Conservation (phyloP, 768 basidiomycete genomes). For the Pulveroboletus frians region DNA sequence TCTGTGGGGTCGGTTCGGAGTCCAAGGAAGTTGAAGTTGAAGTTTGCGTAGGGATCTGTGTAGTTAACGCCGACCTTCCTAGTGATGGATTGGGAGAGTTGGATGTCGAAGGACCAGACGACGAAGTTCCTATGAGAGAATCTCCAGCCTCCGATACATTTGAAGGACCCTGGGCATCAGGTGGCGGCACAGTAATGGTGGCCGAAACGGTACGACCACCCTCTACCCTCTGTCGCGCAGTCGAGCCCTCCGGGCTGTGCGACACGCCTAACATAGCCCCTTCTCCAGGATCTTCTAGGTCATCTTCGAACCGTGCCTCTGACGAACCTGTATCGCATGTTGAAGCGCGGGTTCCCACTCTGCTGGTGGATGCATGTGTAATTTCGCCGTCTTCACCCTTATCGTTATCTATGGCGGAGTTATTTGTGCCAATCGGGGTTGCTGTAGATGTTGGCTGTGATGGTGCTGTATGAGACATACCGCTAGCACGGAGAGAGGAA, state of each 20-base stretch:
- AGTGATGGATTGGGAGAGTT: conserved; percentile 4
- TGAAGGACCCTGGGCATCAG: conserved; percentile 18
- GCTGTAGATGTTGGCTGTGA: conserved; percentile 12
- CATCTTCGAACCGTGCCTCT: conserved; percentile 3
- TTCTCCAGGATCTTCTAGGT: conserved; percentile 4
- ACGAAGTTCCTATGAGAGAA: conserved; percentile 13
- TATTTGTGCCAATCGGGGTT: neutral
- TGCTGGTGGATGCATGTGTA: conserved; percentile 1
- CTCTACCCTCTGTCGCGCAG: conserved; percentile 16
- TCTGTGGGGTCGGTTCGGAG: neutral
- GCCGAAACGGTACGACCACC: conserved; percentile 19
- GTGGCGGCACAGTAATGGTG: conserved; percentile 21
- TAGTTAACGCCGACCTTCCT: conserved; percentile 1
- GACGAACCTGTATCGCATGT: neutral
- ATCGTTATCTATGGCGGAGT: conserved; percentile 3
- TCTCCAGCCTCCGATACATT: conserved; percentile 14
- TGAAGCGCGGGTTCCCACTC: conserved; percentile 1
- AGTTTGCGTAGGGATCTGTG: conserved; percentile 1
- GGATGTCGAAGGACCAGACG: conserved; percentile 5
- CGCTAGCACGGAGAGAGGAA: conserved; percentile 4
- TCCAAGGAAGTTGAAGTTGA: conserved; percentile 3
- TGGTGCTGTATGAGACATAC: conserved; percentile 1
- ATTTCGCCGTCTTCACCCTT: neutral
- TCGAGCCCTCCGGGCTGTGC: conserved; percentile 20
- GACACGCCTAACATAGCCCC: conserved; percentile 14